Evolutionary conservation across 495 filamentous ascomycete species (phyloP).

Genomic region (Bacidia gigantensis): DNA sequence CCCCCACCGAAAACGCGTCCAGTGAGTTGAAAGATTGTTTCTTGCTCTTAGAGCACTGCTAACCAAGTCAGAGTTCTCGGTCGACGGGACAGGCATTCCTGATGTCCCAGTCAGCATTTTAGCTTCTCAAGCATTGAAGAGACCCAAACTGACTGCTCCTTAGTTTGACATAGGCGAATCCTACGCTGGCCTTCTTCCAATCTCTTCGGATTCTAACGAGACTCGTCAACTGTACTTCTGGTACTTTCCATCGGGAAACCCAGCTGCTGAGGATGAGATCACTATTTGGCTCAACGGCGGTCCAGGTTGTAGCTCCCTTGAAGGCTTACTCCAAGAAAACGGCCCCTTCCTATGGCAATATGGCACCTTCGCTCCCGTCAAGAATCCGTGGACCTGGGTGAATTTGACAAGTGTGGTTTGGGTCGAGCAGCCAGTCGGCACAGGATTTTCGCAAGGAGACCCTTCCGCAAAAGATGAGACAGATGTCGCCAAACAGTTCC

Average conservation of each 20-base stretch:
- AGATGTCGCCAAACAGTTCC: conserved; percentile 44
- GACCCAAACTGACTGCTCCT: neutral
- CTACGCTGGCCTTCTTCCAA: conserved; percentile 62
- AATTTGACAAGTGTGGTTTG: conserved; percentile 55
- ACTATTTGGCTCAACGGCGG: conserved; percentile 66
- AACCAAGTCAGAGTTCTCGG: conserved; percentile 39
- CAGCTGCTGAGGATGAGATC: conserved; percentile 45
- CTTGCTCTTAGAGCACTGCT: neutral
- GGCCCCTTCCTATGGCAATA: conserved; percentile 49
- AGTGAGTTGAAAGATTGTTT: neutral
- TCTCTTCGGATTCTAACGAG: conserved; percentile 30
- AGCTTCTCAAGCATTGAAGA: neutral
- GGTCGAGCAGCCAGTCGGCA: conserved; percentile 44
- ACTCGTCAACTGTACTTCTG: conserved; percentile 37
- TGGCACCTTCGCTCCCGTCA: conserved; percentile 41
- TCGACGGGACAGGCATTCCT: conserved; percentile 43
- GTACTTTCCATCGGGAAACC: conserved; percentile 9
- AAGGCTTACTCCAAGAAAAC: conserved; percentile 54
- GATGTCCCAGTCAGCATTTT: conserved; percentile 36
- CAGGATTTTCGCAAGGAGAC: conserved; percentile 42
- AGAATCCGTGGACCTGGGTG: conserved; percentile 52
- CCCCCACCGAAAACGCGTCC: conserved; percentile 10
- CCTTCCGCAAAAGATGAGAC: conserved; percentile 40
- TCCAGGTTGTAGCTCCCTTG: conserved; percentile 52
- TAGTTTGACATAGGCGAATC: conserved; percentile 59